These are phyloP conservation scores for Elaeagnus macrophylla DNA, from an alignment of 306 rosid species.

Conservation along the genomic window DNA sequence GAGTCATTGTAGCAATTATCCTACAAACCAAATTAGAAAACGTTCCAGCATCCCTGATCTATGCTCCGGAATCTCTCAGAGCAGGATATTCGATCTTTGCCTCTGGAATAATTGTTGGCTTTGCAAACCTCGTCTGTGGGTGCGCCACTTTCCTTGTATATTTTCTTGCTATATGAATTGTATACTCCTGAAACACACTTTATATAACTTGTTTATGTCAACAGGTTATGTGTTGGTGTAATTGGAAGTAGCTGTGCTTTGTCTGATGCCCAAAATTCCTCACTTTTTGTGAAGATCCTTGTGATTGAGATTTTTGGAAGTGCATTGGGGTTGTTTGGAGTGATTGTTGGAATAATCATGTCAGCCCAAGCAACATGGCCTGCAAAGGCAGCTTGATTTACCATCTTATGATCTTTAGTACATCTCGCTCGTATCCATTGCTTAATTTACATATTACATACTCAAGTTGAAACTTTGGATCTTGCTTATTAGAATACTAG, in stretches of 20 bases:
- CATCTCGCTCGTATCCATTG: too few species aligned
- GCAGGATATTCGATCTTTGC: conserved; percentile 98
- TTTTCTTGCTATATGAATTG: background rate
- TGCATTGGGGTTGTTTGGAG: conserved; percentile 93
- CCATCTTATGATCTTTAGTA: too few species aligned
- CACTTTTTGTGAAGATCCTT: conserved; percentile 95
- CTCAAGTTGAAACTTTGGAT: too few species aligned
- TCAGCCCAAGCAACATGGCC: conserved; percentile 27
- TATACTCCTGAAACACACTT: background rate
- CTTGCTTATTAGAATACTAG: too few species aligned
- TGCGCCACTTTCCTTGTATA: conserved; percentile 14
- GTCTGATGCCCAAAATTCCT: conserved; percentile 94
- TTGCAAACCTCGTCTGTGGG: conserved; percentile 96
- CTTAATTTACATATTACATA: too few species aligned
- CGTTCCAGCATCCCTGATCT: conserved; percentile 46
- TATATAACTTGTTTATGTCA: conserved; percentile 12
- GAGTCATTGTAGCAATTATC: conserved; percentile 96
- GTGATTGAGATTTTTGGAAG: conserved; percentile 96
- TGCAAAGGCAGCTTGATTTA: too few species aligned
- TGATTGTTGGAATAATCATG: conserved; percentile 94
- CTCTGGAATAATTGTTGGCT: conserved; percentile 93
- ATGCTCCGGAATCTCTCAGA: conserved; percentile 74
- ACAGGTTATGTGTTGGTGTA: conserved; percentile 80
- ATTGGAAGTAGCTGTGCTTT: conserved; percentile 97
- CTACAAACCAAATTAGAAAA: conserved; percentile 94